Base-by-base conservation (phyloP, 164 flowering plant genomes). In the Dillenia suffruticosa region DNA sequence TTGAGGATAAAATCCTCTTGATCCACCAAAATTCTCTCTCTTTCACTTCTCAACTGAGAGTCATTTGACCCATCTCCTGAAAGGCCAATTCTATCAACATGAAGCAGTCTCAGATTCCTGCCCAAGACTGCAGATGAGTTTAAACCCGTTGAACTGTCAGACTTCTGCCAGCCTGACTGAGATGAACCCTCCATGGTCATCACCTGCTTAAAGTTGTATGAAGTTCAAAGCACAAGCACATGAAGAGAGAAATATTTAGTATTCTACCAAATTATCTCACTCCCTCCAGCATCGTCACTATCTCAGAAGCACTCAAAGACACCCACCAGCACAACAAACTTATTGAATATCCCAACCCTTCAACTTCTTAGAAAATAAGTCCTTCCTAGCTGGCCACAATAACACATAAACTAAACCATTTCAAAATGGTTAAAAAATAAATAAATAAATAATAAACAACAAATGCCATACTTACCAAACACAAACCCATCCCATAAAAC, bases 111-210 rank as follows among this genome's bases (percentile, higher is more conserved):
- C 11, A 58, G 75, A 61, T 75, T 84, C 68, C 76, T 74, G 14
- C 79, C 72, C 10, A 82, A 86, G 56, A 77, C 67, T 8, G 63
- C 65, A 51, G 87, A 83, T 67, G 70, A 70, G 68, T 74, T 76
- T 26, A 85, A 66, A 13, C 80, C 90, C 67, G 96, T 81, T 54
- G 84, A 85, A 73, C 73, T 84, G 54, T 70, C 75, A 62, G 88
- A 74, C 50, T 61, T 70, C 59, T 73, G 77, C 84, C 87, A 72
- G 71, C 78, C 82, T 45, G 84, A 79, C 45, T 80, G 84, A 32
- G 88, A 84, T 8, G 92, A 82, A 67, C 93, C 92, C 61, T 83
- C 93, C 98, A 90, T 32, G 40, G 40, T 93, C 72, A 57, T 68
- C 62, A 84, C 66, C 79, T 79, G 66, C 79, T 68, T 59, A 71